Base-by-base conservation (phyloP, 2,329 filamentous ascomycete species). In the Apiospora malaysiana region DNA sequence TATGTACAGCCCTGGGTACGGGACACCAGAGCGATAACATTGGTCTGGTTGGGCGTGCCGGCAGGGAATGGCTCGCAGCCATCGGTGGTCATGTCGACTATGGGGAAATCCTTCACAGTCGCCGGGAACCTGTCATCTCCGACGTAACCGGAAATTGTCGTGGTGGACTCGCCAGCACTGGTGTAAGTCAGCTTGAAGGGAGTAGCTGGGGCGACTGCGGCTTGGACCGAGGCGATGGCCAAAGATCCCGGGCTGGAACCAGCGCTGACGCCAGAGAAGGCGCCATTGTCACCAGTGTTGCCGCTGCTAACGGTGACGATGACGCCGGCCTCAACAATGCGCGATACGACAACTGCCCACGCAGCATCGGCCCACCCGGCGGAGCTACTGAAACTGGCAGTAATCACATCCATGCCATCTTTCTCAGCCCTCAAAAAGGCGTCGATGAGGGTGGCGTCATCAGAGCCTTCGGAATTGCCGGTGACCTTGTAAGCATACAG, bases 371-470 rank as follows among this genome's bases (percentile, higher is more conserved):
- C 49, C 69, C 69, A 74, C 2, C 73, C 73, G 23, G 23, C 40
- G 10, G 25, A 32, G n/a, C 27, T 40, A 40, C 69, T 66, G 59
- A 72, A 37, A 45, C 46, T 66, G 4, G 69, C 46, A 42, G 69
- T 72, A 21, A 74, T 74, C 25, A 74, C 68, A 21, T 74, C 70
- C 27, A 71, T 72, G 0, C 80, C 79, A 16, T 83, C 83, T 68
- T 83, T 80, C 67, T 80, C 83, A 0, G 85, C 84, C 70, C 77
- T 79, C 69, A 80, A 79, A 49, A 81, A 81, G 6, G 82, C 83
- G 2, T 78, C 78, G 56, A 83, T 79, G 63, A 85, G 37, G 14
- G 83, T 75, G 68, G 85, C 84, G 27, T 78, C 80, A 4, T 76
- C 73, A 1, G 79, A 73, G 14, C 42, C 63, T 7, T 78, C 81